Percentiles rank a stretch among this genome's conserved stretches.
phyloP scores from a whole-genome alignment of 2,329 filamentous ascomycete species.

The Colletotrichum filicis region DNA sequence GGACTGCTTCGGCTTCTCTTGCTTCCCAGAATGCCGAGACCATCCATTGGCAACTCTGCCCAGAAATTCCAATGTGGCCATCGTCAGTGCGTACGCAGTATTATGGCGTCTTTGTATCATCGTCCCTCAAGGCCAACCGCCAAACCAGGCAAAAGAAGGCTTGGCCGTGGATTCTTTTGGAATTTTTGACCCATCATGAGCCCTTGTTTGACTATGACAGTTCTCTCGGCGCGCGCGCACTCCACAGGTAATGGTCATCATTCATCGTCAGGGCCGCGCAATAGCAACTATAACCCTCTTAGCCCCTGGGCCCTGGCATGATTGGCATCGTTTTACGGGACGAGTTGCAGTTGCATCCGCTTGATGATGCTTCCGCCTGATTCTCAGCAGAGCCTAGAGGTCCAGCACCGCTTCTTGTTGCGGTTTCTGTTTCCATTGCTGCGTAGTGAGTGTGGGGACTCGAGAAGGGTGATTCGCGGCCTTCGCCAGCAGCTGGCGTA shows the following conservation, averaged over 20 bases:
- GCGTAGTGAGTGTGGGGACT: no score
- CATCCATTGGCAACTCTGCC: background rate
- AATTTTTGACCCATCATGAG: background rate
- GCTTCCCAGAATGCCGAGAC: slow-evolving; percentile 36
- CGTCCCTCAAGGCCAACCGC: background rate
- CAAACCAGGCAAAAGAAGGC: background rate
- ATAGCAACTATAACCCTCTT: background rate
- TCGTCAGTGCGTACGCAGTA: slow-evolving; percentile 22
- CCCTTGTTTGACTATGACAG: background rate
- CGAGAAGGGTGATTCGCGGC: background rate
- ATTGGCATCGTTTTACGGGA: slow-evolving; percentile 3
- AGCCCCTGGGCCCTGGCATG: background rate
- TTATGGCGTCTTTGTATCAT: background rate
- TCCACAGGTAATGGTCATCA: background rate
- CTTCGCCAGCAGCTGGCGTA: slow-evolving; percentile 1
- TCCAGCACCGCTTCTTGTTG: slow-evolving; percentile 5
- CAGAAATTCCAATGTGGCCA: background rate
- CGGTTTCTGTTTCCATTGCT: slow-evolving; percentile 11
- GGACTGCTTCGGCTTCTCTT: slow-evolving; percentile 52
- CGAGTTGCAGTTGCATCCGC: slow-evolving; percentile 20
- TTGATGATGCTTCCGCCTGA: slow-evolving; percentile 9
- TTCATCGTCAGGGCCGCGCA: background rate
- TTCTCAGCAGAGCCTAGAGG: background rate
- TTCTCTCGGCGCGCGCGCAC: background rate
- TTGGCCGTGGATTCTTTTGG: background rate